Evolutionary conservation across 2,329 filamentous ascomycete species (phyloP).

Genomic region (Chaetomium sp.): DNA sequence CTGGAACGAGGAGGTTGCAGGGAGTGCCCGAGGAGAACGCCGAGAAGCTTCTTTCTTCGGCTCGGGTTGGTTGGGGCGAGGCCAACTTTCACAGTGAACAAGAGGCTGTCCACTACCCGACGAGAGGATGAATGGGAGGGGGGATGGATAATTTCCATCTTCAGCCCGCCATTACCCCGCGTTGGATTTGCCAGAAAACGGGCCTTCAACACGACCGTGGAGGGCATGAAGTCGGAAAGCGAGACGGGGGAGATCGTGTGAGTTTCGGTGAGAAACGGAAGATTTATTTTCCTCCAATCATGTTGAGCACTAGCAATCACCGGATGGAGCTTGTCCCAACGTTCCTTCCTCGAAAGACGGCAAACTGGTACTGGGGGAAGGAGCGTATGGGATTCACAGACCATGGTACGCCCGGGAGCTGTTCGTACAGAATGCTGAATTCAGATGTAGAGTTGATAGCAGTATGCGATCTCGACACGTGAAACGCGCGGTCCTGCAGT

Average conservation of each 20-base stretch:
- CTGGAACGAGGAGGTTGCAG: too few species aligned
- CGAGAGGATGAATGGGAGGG: too few species aligned
- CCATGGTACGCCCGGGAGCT: too few species aligned
- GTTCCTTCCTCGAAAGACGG: background rate
- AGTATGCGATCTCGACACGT: too few species aligned
- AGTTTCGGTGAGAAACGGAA: slow-evolving; percentile 16
- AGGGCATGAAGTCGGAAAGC: background rate
- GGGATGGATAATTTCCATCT: too few species aligned
- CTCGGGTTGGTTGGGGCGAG: background rate
- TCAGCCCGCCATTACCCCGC: background rate
- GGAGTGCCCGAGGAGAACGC: background rate
- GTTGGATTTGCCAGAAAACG: background rate
- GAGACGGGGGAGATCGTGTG: background rate
- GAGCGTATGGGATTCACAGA: background rate
- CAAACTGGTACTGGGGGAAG: background rate
- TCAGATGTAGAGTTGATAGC: too few species aligned
- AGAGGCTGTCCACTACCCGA: background rate
- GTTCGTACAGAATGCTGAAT: too few species aligned
- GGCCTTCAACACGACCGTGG: background rate
- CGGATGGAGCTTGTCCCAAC: background rate
- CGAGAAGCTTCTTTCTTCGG: background rate
- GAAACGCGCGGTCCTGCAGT: too few species aligned
- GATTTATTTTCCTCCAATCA: slow-evolving; percentile 25
- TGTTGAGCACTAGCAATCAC: background rate
- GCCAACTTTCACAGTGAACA: background rate